phyloP scores from a whole-genome alignment of 345 rosid genomes.

The Eucalyptus sideroxylon region DNA sequence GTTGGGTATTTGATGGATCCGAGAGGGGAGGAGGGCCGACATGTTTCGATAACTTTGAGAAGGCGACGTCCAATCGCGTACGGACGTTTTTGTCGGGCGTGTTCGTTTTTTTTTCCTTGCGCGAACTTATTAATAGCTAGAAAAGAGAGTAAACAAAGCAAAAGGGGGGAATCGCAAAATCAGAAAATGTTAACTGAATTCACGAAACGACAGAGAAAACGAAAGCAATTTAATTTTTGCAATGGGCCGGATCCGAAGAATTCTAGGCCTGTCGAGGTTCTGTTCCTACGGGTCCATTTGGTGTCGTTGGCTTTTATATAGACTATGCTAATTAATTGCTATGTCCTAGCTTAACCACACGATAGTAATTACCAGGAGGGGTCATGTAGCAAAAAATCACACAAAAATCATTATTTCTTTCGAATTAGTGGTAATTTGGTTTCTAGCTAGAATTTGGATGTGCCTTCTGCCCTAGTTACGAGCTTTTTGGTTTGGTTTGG shows the following conservation, averaged over 20 bases:
- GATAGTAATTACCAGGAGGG: background rate
- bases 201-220: background rate
- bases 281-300: background rate
- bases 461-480: background rate
- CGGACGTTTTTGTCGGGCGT: background rate
- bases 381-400: background rate
- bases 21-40: background rate
- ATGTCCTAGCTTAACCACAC: background rate
- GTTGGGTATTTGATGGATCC: background rate
- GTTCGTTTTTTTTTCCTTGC: background rate
- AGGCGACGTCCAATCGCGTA: background rate
- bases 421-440: background rate
- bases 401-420: background rate
- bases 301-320: background rate
- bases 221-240: background rate
- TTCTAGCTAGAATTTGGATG: background rate
- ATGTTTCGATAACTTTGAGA: background rate
- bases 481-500: background rate
- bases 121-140: background rate
- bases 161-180: background rate
- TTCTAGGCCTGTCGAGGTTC: background rate
- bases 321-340: background rate
- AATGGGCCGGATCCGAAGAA: background rate
- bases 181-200: background rate
- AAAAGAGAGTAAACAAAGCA: background rate